phyloP scores from a whole-genome alignment of 176 grass and related monocot species.

The Poa pratensis region DNA sequence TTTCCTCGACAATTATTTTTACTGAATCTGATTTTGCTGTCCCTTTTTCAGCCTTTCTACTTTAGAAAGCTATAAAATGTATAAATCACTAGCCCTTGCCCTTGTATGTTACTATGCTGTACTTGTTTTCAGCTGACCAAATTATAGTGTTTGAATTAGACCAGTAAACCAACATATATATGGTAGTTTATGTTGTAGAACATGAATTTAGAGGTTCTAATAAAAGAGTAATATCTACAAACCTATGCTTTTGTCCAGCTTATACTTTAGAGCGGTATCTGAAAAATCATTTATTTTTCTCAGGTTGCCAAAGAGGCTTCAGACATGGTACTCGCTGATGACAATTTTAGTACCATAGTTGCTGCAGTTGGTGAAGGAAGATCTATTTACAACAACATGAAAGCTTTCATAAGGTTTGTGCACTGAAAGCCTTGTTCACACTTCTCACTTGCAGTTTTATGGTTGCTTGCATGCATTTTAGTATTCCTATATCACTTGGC shows the following conservation, averaged over 20 bases:
- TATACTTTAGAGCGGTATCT: not conserved
- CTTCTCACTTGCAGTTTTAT: not conserved
- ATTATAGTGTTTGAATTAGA: not conserved
- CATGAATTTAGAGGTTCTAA: not conserved
- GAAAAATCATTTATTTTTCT: not conserved
- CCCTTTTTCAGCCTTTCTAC: not conserved
- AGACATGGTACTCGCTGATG: conserved; percentile 97
- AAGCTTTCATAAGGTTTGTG: conserved; percentile 92
- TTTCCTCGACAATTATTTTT: not conserved
- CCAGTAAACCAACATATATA: not conserved
- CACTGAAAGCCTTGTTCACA: not conserved
- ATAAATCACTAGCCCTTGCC: not conserved
- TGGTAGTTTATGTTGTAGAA: not conserved
- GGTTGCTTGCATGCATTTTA: conserved; percentile 13
- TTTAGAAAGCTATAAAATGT: not conserved
- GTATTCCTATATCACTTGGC: not conserved
- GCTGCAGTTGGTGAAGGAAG: conserved; percentile 95
- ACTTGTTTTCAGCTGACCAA: not conserved
- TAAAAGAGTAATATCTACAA: not conserved
- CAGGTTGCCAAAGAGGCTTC: conserved; percentile 94
- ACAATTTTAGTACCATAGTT: conserved; percentile 98
- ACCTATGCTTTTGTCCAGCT: not conserved
- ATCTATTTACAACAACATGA: conserved; percentile 99
- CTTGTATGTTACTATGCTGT: not conserved
- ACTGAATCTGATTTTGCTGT: not conserved